Percentiles rank a stretch among this genome's conserved stretches.
Evolutionary conservation across 495 filamentous ascomycete species (phyloP).

Genomic region (Lophiostoma macrostomum): DNA sequence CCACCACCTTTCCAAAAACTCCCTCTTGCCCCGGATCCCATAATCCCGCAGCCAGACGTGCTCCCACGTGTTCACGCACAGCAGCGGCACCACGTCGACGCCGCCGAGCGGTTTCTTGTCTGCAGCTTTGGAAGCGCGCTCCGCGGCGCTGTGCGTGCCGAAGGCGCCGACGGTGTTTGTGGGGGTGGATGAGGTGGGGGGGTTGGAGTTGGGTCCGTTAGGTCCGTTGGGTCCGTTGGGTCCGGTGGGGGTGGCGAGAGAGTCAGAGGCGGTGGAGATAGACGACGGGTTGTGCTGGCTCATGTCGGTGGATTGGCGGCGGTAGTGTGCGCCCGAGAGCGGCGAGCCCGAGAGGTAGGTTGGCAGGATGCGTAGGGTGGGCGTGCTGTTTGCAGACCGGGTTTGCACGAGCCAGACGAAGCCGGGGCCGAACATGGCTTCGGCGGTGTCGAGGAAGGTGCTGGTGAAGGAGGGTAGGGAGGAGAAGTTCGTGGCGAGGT

Average conservation of each 20-base stretch:
- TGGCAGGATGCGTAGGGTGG: conserved; percentile 68
- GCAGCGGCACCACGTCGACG: conserved; percentile 64
- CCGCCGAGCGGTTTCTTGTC: conserved; percentile 50
- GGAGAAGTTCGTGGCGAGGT: conserved; percentile 66
- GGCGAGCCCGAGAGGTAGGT: conserved; percentile 93
- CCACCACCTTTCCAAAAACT: conserved; percentile 83
- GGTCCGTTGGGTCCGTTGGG: no score
- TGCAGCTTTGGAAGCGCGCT: conserved; percentile 48
- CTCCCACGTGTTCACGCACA: conserved; percentile 96
- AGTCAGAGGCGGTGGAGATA: no score
- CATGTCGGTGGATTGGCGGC: conserved; percentile 76
- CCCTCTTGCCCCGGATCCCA: conserved; percentile 72
- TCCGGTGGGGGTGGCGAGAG: no score
- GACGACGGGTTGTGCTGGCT: conserved; percentile 60
- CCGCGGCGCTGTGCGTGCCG: conserved; percentile 34
- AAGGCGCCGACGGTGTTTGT: conserved; percentile 46
- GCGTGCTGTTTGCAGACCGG: conserved; percentile 39
- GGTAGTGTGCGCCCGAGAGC: conserved; percentile 77
- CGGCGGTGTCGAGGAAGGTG: conserved; percentile 77
- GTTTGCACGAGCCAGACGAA: conserved; percentile 85
- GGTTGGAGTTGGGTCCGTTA: no score
- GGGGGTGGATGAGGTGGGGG: conserved; percentile 23
- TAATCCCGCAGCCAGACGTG: conserved; percentile 88
- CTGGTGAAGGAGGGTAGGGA: conserved; percentile 74
- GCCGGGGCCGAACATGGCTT: conserved; percentile 91